Evolutionary conservation across 371 early-diverging fungal species (phyloP).

Genomic region (Lichtheimia corymbifera): DNA sequence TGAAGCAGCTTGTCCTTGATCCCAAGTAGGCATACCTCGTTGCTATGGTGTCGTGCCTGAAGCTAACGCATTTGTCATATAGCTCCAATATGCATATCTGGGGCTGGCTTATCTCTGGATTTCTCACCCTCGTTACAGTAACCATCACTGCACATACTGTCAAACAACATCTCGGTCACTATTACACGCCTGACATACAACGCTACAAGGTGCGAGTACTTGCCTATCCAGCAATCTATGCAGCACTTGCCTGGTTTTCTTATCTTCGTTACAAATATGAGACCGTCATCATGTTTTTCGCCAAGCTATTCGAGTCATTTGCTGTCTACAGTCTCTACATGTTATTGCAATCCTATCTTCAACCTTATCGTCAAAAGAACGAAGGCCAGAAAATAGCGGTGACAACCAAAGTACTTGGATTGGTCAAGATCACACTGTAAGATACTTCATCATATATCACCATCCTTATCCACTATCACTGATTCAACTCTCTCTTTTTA

Average conservation of each 20-base stretch:
- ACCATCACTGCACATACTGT: slow-evolving; percentile 36
- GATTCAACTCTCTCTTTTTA: not conserved
- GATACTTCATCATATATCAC: not conserved
- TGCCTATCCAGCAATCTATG: slow-evolving; percentile 46
- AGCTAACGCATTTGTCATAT: not conserved
- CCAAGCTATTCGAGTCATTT: slow-evolving; percentile 47
- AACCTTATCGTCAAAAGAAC: slow-evolving; percentile 37
- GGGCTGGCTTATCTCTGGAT: slow-evolving; percentile 44
- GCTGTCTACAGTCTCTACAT: slow-evolving; percentile 50
- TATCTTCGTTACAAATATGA: slow-evolving; percentile 48
- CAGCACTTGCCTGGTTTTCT: slow-evolving; percentile 45
- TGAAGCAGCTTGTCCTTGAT: slow-evolving; percentile 10
- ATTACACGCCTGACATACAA: slow-evolving; percentile 47
- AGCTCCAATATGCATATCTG: slow-evolving; percentile 48
- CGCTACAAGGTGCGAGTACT: slow-evolving; percentile 51
- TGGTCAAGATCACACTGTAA: slow-evolving; percentile 41
- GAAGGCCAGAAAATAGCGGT: slow-evolving; percentile 31
- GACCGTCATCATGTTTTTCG: slow-evolving; percentile 51
- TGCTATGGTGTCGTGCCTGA: not conserved
- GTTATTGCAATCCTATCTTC: slow-evolving; percentile 42
- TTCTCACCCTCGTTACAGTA: slow-evolving; percentile 31
- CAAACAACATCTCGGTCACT: slow-evolving; percentile 36
- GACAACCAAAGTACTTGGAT: slow-evolving; percentile 34
- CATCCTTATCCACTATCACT: not conserved
- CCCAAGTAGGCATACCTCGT: not conserved